These are phyloP conservation scores for Globisporangium mamillatum DNA, from an alignment of 352 stramenopile species.

Conservation along the genomic window DNA sequence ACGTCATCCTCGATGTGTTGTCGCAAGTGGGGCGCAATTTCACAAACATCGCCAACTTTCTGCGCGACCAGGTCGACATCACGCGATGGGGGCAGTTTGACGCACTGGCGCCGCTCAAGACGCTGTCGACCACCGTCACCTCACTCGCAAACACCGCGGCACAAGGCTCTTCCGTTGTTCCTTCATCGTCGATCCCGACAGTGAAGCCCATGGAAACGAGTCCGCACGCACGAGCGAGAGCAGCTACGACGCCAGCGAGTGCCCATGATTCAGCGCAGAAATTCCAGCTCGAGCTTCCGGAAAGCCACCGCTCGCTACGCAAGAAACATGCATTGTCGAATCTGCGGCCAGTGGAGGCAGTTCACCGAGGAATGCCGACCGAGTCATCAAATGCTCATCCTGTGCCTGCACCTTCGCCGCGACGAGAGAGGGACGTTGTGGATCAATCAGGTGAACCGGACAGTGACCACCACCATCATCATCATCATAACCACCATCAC, in stretches of 20 bases:
- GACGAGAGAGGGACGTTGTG: background rate
- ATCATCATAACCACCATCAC: background rate
- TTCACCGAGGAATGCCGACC: background rate
- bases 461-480: background rate
- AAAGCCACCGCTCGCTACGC: constrained; percentile 37
- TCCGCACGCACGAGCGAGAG: constrained; percentile 12
- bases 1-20: constrained; percentile 80
- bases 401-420: background rate
- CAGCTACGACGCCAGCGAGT: constrained; percentile 7
- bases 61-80: constrained; percentile 77
- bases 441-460: constrained; percentile 3
- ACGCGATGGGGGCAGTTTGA: constrained; percentile 69
- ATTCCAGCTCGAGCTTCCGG: constrained; percentile 46
- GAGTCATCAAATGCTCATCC: background rate
- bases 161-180: constrained; percentile 3
- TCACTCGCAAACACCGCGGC: constrained; percentile 25
- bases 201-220: constrained; percentile 15
- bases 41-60: constrained; percentile 80
- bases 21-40: constrained; percentile 86
- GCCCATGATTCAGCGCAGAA: constrained; percentile 19
- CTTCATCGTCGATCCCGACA: constrained; percentile 16
- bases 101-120: constrained; percentile 59
- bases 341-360: constrained; percentile 3
- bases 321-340: constrained; percentile 27
- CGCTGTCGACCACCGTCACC: constrained; percentile 28